Evolutionary conservation across 148 eudicot genomes (phyloP), one percentile per base, ranked within the genome.

Genomic region (Amaranthus cruentus): DNA sequence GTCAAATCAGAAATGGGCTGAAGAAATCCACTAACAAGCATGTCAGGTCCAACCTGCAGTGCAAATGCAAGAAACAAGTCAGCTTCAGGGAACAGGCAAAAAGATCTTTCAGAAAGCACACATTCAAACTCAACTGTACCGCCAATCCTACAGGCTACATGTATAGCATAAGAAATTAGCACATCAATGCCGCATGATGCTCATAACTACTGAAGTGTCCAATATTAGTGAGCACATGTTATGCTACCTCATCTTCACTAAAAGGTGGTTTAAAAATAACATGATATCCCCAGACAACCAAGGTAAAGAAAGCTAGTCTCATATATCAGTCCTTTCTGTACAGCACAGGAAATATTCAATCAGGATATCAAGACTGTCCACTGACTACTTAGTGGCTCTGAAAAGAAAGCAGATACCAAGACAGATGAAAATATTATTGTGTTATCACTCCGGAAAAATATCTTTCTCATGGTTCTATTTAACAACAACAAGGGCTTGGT

Each of bases 21-120:
- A 73, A 91, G 96, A 86, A 87, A 93, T 85, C 98, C 98, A 79
- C 92, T 91, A 46, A 88, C 81, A 74, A 93, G 97, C 91, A 93
- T 91, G 84, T 93, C 98, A 38, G 98, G 96, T 75, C 98, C 98
- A 79, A 93, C 78, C 98, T 93, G 90, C 76, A 67, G 68, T 64
- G 51, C 59, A 71, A 18, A 52, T 21, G 55, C 64, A 64, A 58
- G 71, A 15, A 75, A 63, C 18, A 68, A 54, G 13, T 53, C 47
- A 47, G 49, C 66, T 50, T 75, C 18, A 64, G 67, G 55, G 54
- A 38, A 38, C 47, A 44, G 5, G 28, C 9, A 61, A 1, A 43
- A 7, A 68, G n/a, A 72, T n/a, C 2, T 18, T 69, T 14, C 68
- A 18, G 52, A 0, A 64, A 2, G 38, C 52, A 56, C 54, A 15